These are phyloP conservation scores for Phoma sp. DNA, from an alignment of 2,329 filamentous ascomycete genomes.

Conservation along the genomic window DNA sequence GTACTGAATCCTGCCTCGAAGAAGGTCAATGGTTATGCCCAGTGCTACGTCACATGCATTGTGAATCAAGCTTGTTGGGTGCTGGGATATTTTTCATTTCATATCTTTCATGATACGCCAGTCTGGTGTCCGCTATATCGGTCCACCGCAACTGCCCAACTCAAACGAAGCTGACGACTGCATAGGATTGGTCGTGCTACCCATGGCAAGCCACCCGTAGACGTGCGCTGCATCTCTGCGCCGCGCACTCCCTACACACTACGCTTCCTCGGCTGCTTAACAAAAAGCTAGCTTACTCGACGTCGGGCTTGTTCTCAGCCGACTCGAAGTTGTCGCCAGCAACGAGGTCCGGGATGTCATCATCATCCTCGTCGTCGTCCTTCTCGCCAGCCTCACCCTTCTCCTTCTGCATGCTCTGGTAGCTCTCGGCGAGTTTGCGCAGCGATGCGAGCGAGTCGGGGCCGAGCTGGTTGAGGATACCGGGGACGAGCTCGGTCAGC, in stretches of 20 bases:
- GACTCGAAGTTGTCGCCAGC: slow-evolving; percentile 98
- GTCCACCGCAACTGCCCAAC: slow-evolving; percentile 39
- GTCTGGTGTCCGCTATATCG: slow-evolving; percentile 38
- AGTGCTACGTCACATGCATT: no score
- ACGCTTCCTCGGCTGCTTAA: slow-evolving; percentile 19
- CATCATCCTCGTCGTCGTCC: slow-evolving; percentile 67
- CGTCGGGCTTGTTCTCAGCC: slow-evolving; percentile 66
- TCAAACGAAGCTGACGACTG: slow-evolving; percentile 27
- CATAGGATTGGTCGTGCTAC: slow-evolving; percentile 20
- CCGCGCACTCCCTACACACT: slow-evolving; percentile 28
- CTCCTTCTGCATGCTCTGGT: slow-evolving; percentile 98
- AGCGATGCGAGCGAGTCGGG: slow-evolving; percentile 97
- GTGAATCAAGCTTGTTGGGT: slow-evolving; percentile 18
- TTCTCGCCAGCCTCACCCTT: slow-evolving; percentile 78
- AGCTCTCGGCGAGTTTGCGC: slow-evolving; percentile 98
- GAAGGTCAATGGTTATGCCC: no score
- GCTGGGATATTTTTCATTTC: slow-evolving; percentile 47
- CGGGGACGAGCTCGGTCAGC: slow-evolving; percentile 97
- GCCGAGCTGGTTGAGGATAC: slow-evolving; percentile 99
- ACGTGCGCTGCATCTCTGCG: slow-evolving; percentile 28
- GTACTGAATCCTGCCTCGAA: no score
- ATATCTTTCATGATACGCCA: slow-evolving; percentile 46
- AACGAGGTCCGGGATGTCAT: slow-evolving; percentile 96
- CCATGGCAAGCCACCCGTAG: slow-evolving; percentile 17
- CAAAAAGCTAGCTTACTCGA: slow-evolving; percentile 69